Percentiles rank a stretch among this genome's conserved stretches.
phyloP scores from a whole-genome alignment of 2,329 filamentous ascomycete genomes.

The Beauveria sp. region DNA sequence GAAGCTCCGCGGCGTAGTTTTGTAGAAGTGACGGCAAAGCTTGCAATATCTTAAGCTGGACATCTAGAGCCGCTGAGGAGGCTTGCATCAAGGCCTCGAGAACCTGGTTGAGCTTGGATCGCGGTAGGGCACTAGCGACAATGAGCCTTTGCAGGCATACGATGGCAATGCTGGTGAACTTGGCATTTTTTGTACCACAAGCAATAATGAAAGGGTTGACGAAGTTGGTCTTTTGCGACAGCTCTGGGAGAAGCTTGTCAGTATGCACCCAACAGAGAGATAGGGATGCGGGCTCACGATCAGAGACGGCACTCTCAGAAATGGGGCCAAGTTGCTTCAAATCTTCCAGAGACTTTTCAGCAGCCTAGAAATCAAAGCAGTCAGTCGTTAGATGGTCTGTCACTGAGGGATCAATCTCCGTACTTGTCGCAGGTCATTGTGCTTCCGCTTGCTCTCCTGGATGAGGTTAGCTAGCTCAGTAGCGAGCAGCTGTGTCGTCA shows the following conservation, averaged over 20 bases:
- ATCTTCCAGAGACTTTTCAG: constrained; percentile 88
- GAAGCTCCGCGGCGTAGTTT: constrained; percentile 77
- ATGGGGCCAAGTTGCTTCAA: constrained; percentile 49
- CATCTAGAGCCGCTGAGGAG: constrained; percentile 71
- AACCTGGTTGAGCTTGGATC: constrained; percentile 73
- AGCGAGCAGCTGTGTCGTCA: constrained; percentile 86
- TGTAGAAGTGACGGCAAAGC: constrained; percentile 82
- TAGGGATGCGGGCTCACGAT: constrained; percentile 21
- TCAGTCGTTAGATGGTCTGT: neutral
- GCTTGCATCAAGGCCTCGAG: constrained; percentile 83
- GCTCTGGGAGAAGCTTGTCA: constrained; percentile 47
- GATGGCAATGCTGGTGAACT: constrained; percentile 81
- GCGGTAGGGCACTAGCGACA: constrained; percentile 70
- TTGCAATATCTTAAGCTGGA: constrained; percentile 93
- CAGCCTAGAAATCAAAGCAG: constrained; percentile 49
- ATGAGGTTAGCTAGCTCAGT: constrained; percentile 85
- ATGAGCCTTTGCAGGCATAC: constrained; percentile 85
- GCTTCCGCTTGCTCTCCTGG: constrained; percentile 92
- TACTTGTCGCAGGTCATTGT: constrained; percentile 80
- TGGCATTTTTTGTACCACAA: constrained; percentile 82
- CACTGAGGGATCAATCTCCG: constrained; percentile 19
- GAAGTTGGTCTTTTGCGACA: constrained; percentile 74
- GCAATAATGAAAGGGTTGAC: constrained; percentile 91
- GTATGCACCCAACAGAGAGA: constrained; percentile 13
- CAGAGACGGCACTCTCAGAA: constrained; percentile 31